phyloP scores from a whole-genome alignment of 2,329 filamentous ascomycete species.

The Dothideomycetes sp. region DNA sequence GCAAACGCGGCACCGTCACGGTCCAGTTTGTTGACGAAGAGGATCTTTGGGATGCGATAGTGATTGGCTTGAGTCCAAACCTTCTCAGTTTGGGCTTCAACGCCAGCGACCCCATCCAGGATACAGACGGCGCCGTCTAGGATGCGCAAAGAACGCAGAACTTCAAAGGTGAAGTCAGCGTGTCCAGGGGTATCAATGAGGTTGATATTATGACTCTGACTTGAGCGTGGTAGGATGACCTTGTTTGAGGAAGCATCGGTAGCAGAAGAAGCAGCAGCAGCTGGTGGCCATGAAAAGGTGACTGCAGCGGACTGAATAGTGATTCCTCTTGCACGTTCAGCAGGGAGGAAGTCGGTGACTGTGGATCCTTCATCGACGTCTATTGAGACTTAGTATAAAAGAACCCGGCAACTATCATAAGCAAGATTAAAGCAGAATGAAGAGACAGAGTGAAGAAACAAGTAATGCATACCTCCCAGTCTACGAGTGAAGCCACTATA shows the following conservation, averaged over 20 bases:
- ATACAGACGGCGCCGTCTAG: slow-evolving; percentile 89
- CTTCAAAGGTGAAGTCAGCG: slow-evolving; percentile 95
- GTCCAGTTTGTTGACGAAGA: slow-evolving; percentile 80
- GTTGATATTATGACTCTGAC: slow-evolving; percentile 63
- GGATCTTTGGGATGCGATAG: slow-evolving; percentile 73
- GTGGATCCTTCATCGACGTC: slow-evolving; percentile 96
- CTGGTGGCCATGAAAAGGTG: slow-evolving; percentile 82
- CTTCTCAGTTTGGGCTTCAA: slow-evolving; percentile 93
- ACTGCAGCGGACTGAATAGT: slow-evolving; percentile 97
- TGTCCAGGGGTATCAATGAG: slow-evolving; percentile 95
- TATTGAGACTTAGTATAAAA: slow-evolving; percentile 19
- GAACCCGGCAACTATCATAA: no score
- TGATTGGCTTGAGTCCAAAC: slow-evolving; percentile 87
- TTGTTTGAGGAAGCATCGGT: slow-evolving; percentile 1
- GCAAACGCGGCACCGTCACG: slow-evolving; percentile 75
- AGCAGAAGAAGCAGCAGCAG: slow-evolving; percentile 23
- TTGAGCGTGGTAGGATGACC: slow-evolving; percentile 38
- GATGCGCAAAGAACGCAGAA: slow-evolving; percentile 78
- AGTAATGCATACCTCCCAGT: slow-evolving; percentile 53
- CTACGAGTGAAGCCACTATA: slow-evolving; percentile 84
- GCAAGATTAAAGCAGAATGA: not conserved
- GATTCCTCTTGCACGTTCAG: slow-evolving; percentile 85
- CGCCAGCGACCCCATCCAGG: slow-evolving; percentile 82
- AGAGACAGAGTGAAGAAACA: slow-evolving; percentile 6
- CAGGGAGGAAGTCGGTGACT: slow-evolving; percentile 90